Evolutionary conservation across 1,139 yeast genomes (phyloP), one percentile per base, ranked within the genome.

Genomic region (Candida gigantensis): DNA sequence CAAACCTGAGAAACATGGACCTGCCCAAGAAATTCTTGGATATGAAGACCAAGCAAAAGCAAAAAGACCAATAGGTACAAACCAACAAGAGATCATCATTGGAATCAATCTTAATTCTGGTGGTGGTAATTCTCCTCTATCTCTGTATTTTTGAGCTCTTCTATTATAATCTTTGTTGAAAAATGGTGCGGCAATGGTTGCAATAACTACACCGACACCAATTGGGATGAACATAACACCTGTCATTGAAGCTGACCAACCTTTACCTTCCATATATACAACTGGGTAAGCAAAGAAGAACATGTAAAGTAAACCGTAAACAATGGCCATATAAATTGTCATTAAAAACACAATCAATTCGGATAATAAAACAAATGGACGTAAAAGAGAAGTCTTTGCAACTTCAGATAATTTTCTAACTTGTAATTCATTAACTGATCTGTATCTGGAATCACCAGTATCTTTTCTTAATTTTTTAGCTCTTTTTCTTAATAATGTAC

Each of bases 151-250:
- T 42, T 70, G 62, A 2, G 81, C 79, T 40, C 79, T 64, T 44
- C 52, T 68, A 52, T 69, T 68, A 59, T 81, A 84, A 47, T 81
- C 82, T 11, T 49, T 68, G 65, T 84, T 84, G 51, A 82, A 66
- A 14, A 60, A 58, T 23, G 88, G 87, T 2, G 88, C 71, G 19
- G 68, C 44, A 0, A 56, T 57, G 3, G 80, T 65, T 2, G 86
- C 76, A 8, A 60, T 5, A 2, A 81, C 28, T 31, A 81, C 83
- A 47, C 94, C 92, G 34, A 72, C 81, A 24, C 81, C 85, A 44
- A 84, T 71, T 15, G 86, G 86, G 42, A 82, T 76, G 49, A 82
- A 82, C 87, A 81, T 81, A 25, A 82, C 59, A 39, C 89, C 89
- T 10, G 82, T 75, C 40, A 72, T 75, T 21, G 68, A 53, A 13